Base-by-base conservation (phyloP, 2,329 filamentous ascomycete genomes). In the Periconia sp. region DNA sequence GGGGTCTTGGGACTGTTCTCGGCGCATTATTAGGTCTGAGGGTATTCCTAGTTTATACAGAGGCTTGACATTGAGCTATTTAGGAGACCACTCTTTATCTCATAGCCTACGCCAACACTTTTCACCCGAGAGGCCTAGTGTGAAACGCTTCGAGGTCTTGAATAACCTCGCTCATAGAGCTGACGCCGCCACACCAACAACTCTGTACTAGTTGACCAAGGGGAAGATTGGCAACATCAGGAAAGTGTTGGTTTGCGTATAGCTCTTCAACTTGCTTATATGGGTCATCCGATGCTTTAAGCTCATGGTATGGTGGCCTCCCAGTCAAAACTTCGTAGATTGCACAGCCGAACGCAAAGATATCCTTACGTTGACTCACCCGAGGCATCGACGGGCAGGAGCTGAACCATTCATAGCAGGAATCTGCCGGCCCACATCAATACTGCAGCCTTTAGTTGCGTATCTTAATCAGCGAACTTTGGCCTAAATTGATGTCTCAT, bases 401-500 rank as follows among this genome's bases (percentile, higher is more conserved):
- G 39, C 39, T 42, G 30, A 42, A 42, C 39, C 39, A 42, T 26
- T 42, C 39, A 24, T 42, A 42, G 39, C 39, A 42, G 24, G 39
- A 42, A 10, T 23, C 31, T 24, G 39, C 39, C 7, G 32, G 21
- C 26, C 30, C 39, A 42, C 39, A 42, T 42, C 39, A 36, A 42
- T 36, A 18, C 39, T 42, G 17, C 39, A 42, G 31, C 39, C 39
- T 42, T 42, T 31, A 36, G 39, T 31, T 25, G 39, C 39, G 5
- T 42, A 19, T 42, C 30, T 36, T 15, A 42, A 16, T 31, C 39
- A 42, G 39, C 31, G 18, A 24, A 42, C 13, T 26, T 42, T 42
- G 12, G 4, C 29, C 36, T 39, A 3, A 12, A 45, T 11, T n/a
- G 42, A 22, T 23, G 40, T 45, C 19, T 40, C 19, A 24, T 33